Evolutionary conservation across 805 yeast species (phyloP).

Genomic region (Sugiyamaella valdiviana): DNA sequence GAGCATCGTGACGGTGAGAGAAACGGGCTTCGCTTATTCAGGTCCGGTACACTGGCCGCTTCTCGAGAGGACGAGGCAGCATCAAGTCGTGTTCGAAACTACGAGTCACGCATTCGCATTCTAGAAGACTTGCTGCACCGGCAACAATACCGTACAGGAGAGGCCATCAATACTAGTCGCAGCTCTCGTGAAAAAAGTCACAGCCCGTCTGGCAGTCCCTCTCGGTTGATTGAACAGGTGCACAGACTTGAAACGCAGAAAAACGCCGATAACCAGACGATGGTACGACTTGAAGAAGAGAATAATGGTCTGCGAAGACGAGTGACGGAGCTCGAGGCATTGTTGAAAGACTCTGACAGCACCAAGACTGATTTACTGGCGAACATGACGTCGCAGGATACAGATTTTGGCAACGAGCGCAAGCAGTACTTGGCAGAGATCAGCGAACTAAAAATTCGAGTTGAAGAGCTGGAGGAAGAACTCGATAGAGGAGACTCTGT

Average conservation of each 20-base stretch:
- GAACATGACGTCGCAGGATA: constrained; percentile 60
- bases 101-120: constrained; percentile 65
- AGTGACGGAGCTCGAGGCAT: constrained; percentile 26
- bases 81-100: constrained; percentile 45
- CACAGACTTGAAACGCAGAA: constrained; percentile 17
- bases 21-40: neutral
- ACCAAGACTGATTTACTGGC: constrained; percentile 61
- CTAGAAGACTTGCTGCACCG: constrained; percentile 74
- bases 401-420: constrained; percentile 51
- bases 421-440: constrained; percentile 45
- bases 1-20: neutral
- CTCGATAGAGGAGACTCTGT: constrained; percentile 29
- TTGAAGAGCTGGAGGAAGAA: constrained; percentile 47
- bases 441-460: constrained; percentile 37
- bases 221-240: constrained; percentile 13
- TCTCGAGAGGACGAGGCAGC: neutral
- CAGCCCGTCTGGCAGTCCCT: constrained; percentile 5
- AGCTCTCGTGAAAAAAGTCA: constrained; percentile 1
- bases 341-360: constrained; percentile 25
- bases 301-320: constrained; percentile 4
- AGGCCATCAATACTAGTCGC: constrained; percentile 1
- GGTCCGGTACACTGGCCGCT: constrained; percentile 3
- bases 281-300: constrained; percentile 9
- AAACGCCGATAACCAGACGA: constrained; percentile 1
- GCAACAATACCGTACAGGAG: constrained; percentile 37